These are phyloP conservation scores for Arachnopeziza araneosa DNA, from an alignment of 2,329 filamentous ascomycete species.

Conservation along the genomic window DNA sequence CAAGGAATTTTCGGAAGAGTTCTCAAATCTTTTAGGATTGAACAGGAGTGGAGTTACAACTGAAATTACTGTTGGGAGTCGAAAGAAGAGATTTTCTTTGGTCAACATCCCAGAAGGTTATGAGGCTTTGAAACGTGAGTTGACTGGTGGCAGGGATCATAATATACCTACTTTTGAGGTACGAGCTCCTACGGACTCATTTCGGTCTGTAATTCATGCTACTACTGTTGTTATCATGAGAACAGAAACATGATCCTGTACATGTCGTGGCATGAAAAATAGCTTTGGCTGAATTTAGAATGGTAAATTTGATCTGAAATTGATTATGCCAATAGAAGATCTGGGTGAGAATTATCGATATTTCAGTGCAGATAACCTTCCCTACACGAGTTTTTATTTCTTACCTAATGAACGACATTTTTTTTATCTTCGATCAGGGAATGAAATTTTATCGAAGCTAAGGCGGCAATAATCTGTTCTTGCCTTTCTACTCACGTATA, in stretches of 20 bases:
- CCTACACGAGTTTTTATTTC: no score
- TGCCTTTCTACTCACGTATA: no score
- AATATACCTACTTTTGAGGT: neutral
- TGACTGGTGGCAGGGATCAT: neutral
- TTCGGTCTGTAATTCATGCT: neutral
- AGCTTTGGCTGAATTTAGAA: neutral
- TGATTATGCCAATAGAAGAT: no score
- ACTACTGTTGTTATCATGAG: neutral
- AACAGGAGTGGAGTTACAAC: slow-evolving; percentile 20
- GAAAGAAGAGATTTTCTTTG: neutral
- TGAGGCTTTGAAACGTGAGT: neutral
- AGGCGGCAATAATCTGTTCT: no score
- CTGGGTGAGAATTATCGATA: no score
- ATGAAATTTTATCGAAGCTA: no score
- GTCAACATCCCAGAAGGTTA: neutral
- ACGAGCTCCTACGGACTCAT: neutral
- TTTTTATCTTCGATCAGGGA: no score
- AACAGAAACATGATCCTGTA: neutral
- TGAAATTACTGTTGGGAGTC: slow-evolving; percentile 13
- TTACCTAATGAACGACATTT: no score
- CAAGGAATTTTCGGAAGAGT: slow-evolving; percentile 20
- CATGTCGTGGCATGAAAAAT: neutral
- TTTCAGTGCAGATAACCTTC: no score
- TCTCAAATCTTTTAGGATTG: slow-evolving; percentile 22
- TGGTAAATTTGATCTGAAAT: neutral